Base-by-base conservation (phyloP, 352 stramenopile genomes). In the Globisporangium nunn region DNA sequence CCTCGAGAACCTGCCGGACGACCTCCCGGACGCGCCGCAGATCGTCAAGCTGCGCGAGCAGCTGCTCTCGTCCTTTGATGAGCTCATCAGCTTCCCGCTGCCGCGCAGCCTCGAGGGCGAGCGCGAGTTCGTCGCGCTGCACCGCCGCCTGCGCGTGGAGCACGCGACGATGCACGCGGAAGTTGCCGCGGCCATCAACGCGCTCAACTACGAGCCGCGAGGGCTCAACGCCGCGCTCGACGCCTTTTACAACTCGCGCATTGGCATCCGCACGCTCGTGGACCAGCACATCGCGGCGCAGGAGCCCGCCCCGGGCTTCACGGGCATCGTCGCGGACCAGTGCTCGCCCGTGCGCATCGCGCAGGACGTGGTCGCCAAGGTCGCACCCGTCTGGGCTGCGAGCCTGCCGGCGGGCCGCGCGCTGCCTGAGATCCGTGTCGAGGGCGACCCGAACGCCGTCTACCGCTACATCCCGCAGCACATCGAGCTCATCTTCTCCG, bases 381-480 rank as follows among this genome's bases (percentile, higher is more conserved):
- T 87, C 10, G 58, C 45, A 23, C 76, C 78, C 3, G 51, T 87
- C 28, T 93, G 80, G 81, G 61, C 74, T 37, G 59, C 72, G 35
- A 82, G 70, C 39, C 63, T 90, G 6, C 33, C 47, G 14, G 50
- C 61, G 8, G 74, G 69, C 12, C 66, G 78, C 15, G 53, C 66
- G 54, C 54, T 92, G 29, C 79, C 81, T 0, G 79, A 79, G 54
- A 85, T 93, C 62, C 52, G 75, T 18, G 59, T 93, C 45, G 56
- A 40, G 11, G 82, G 82, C 18, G 66, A 91, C 28, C 29, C 58
- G 48, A 59, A 72, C 17, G 82, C 81, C 6, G 85, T 71, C 0
- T 93, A 91, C 56, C 77, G 79, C 45, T 93, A 89, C 70, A 81
- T 93, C 12, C 80, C 80, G 61, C 73, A 88, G 63, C 82, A 93